These are phyloP conservation scores for Suillus luteus DNA, from an alignment of 768 basidiomycete genomes.

Conservation along the genomic window DNA sequence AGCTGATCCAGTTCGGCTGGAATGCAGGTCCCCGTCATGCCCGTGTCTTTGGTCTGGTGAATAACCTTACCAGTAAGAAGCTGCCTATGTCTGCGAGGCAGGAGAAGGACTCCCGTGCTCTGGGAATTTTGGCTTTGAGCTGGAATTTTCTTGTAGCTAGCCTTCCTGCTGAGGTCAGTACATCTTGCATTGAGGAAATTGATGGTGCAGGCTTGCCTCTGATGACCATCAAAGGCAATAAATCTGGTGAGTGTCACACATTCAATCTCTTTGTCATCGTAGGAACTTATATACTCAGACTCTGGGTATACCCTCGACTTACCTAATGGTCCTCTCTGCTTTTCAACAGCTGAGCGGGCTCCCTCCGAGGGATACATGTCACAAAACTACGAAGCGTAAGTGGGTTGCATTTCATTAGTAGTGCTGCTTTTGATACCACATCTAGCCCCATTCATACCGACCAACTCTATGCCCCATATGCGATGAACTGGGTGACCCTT, in stretches of 20 bases:
- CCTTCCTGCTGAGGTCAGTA: neutral
- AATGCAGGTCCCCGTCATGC: conserved; percentile 1
- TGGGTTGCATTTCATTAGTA: neutral
- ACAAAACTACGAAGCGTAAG: conserved; percentile 2
- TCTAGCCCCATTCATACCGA: neutral
- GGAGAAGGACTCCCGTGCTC: neutral
- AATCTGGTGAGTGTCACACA: neutral
- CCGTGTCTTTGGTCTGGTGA: conserved; percentile 9
- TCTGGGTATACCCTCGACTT: conserved; percentile 4
- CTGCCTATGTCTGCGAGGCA: neutral
- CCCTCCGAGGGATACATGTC: conserved; percentile 12
- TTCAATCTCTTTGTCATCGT: too few relatives aligned
- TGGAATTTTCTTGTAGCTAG: neutral
- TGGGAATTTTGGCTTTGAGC: neutral
- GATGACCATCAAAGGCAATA: neutral
- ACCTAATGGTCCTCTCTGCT: conserved; percentile 3
- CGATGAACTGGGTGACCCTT: neutral
- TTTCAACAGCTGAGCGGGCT: neutral
- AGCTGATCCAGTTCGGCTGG: neutral
- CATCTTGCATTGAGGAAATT: neutral
- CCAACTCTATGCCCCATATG: neutral
- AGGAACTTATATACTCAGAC: neutral
- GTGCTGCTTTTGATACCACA: neutral
- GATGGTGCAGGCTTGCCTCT: neutral
- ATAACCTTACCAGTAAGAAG: neutral